Evolutionary conservation across 2,329 filamentous ascomycete species (phyloP), one percentile per base, ranked within the genome.

Genomic region (Ceratocystis variospora): DNA sequence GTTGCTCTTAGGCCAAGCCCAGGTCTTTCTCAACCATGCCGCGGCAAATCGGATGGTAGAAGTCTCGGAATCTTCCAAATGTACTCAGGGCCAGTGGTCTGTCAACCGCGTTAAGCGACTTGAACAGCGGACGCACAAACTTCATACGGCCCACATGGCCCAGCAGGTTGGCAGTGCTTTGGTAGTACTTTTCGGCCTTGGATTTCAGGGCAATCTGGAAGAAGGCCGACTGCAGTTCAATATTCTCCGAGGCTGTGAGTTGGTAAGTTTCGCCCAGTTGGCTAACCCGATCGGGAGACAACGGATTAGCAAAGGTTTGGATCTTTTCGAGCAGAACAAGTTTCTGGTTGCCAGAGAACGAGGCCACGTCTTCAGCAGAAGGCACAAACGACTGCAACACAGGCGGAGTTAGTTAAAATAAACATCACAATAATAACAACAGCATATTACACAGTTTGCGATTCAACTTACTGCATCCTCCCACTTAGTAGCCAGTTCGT

Each of bases 21-120:
- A 95, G 76, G 75, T 95, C 89, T 80, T 96, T 96, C 77, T 90
- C 88, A 2, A 95, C 85, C 85, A 96, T 88, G 6, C 80, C 83
- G 68, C 84, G 83, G 74, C 92, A 96, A 71, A 97, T 96, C 1
- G 94, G 94, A 73, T 97, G 93, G 74, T 97, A 99, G 73, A 97
- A 97, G 69, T 91, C 87, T 76, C 83, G 88, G 74, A 96, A 87
- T 81, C 87, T 88, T 77, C 88, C 83, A 76, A 96, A 96, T 0
- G 92, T 96, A 74, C 85, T 79, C 64, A 93, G 76, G 0, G 94
- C 93, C 72, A 96, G 76, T 31, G 85, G 78, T 61, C 84, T 79
- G 76, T 96, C 87, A 48, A 89, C 83, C 74, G 86, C 85, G 72
- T 87, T 87, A 70, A 99, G 77, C 62, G 84, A 82, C 68, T 87